These are phyloP conservation scores for Microcos paniculata DNA, from an alignment of 345 rosid genomes.

Conservation along the genomic window DNA sequence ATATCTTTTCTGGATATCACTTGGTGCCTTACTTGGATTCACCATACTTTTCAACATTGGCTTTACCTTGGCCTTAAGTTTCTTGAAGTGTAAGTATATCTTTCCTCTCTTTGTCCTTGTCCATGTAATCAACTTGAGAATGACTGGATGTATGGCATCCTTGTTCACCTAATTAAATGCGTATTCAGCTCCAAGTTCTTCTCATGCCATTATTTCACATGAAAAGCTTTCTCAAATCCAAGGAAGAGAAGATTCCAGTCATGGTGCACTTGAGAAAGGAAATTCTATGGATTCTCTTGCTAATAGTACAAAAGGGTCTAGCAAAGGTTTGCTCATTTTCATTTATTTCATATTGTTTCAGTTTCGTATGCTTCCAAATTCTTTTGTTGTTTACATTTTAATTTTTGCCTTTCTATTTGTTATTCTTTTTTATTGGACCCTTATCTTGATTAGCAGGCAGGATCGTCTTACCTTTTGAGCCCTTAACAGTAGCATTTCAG, in stretches of 20 bases:
- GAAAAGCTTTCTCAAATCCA: constrained; percentile 52
- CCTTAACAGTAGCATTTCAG: constrained; percentile 52
- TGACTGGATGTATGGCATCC: background rate
- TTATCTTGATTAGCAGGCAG: constrained; percentile 38
- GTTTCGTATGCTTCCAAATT: background rate
- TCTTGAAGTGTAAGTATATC: constrained; percentile 57
- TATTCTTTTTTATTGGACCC: background rate
- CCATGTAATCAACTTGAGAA: background rate
- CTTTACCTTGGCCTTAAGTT: constrained; percentile 61
- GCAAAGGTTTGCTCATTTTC: constrained; percentile 25
- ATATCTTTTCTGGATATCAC: constrained; percentile 60
- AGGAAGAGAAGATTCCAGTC: constrained; percentile 42
- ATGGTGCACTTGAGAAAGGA: constrained; percentile 1
- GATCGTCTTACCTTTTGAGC: constrained; percentile 64
- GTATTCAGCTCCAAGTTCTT: constrained; percentile 64
- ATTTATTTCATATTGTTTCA: background rate
- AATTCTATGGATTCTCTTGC: constrained; percentile 10
- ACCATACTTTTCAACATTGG: constrained; percentile 57
- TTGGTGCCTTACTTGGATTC: constrained; percentile 58
- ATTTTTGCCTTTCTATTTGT: background rate
- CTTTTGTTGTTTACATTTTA: background rate
- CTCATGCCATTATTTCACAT: constrained; percentile 63
- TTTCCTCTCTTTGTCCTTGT: background rate
- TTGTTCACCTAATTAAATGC: background rate
- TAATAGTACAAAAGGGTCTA: background rate